Conservation (phyloP, 345 rosid species). For the Eucalyptus sp. region DNA sequence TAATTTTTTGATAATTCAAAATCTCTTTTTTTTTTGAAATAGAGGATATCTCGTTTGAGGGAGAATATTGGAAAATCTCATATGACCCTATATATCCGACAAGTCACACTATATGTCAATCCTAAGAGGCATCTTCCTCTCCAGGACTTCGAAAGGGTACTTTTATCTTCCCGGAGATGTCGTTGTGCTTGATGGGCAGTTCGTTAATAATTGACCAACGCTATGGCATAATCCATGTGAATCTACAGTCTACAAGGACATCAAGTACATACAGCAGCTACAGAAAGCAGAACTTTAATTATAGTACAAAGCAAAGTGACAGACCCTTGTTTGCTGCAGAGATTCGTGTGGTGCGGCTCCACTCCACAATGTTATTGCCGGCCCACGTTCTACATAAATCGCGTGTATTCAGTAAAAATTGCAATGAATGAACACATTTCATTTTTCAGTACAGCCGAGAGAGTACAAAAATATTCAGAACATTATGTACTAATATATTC, state of each 20-base stretch:
- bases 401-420: background rate
- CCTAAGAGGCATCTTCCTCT: no score
- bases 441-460: background rate
- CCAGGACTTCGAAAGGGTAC: no score
- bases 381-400: background rate
- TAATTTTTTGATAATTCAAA: no score
- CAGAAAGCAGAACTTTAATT: background rate
- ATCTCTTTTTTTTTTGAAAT: no score
- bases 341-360: background rate
- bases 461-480: background rate
- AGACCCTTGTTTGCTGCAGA: background rate
- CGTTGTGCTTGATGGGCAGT: background rate
- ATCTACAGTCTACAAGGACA: background rate
- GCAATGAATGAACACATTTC: background rate
- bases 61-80: no score
- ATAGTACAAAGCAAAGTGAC: background rate
- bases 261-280: background rate
- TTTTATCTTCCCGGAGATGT: background rate
- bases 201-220: background rate
- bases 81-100: no score
- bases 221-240: background rate
- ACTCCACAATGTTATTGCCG: background rate
- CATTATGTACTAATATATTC: background rate
- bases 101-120: fast-evolving
- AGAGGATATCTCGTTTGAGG: no score